Evolutionary conservation across 176 grass and related monocot species (phyloP), one percentile per base, ranked within the genome.

Genomic region (Elymus sibiricus): DNA sequence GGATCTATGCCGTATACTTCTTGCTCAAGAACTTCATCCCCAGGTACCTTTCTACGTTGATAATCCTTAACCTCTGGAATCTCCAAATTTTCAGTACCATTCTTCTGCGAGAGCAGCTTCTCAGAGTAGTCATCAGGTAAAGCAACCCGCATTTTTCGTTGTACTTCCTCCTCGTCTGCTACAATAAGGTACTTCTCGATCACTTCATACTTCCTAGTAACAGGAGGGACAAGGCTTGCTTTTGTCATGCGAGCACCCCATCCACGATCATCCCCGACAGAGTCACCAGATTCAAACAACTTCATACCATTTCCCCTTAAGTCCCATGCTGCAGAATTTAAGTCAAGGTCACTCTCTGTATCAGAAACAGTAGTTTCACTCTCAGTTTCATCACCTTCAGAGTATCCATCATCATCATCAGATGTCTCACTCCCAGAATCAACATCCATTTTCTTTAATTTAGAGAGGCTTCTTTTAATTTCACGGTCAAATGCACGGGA

Each of bases 1-100:
- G 97, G 97, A 90, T 99, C 97, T 73, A 99, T 94, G 79, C 97
- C 97, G 83, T 99, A 99, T 67, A 99, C 97, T 89, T 99, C 97
- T 92, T 99, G 97, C 87, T 99, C 97, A 46, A 99, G 76, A 59
- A 99, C 84, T 90, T 99, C 94, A 86, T 89, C 60, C 32, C 90
- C 97, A 59, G 93, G 90, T 55, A 85, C 79, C 87, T 99, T 99
- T 71, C 97, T 92, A 55, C 92, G 92, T 86, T 94, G 95, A 86
- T 96, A 99, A 64, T 99, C 90, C 94, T 99, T 99, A 70, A 99
- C 97, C 87, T 99, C 97, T 73, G 97, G 97, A 82, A 99, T 90
- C 67, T 99, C 90, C 88, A 92, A 70, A 70, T 98, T 95, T 87
- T 94, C 97, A 31, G 86, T 92, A 66, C 94, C 92, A 69, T 87